Evolutionary conservation across 139 green algal genomes (phyloP).

Genomic region (Volvox africanus): DNA sequence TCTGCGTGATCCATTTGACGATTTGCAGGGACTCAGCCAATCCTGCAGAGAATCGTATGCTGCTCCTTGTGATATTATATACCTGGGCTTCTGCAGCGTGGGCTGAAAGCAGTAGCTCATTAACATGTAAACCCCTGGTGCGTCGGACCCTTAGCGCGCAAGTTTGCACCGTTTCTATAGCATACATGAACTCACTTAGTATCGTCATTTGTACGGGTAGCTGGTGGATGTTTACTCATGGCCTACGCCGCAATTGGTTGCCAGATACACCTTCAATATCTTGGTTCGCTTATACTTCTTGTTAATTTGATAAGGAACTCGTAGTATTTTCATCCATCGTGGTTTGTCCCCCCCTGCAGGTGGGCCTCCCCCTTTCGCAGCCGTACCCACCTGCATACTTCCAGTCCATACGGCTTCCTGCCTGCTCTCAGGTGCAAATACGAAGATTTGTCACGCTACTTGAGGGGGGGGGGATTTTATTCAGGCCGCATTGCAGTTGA

Average conservation of each 20-base stretch:
- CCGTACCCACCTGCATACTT: conserved; percentile 40
- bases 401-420: not conserved
- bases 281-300: not conserved
- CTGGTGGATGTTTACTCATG: not conserved
- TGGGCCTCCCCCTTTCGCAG: conserved; percentile 34
- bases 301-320: not conserved
- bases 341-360: not conserved
- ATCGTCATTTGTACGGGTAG: not conserved
- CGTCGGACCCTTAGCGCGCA: not conserved
- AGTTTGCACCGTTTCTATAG: not conserved
- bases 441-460: too few species aligned
- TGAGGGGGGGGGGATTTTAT: too few species aligned
- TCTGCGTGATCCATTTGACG: too few species aligned
- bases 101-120: not conserved
- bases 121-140: conserved; percentile 13
- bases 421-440: conserved; percentile 21
- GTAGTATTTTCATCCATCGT: not conserved
- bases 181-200: not conserved
- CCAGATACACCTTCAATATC: not conserved
- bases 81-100: not conserved
- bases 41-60: too few species aligned
- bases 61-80: not conserved
- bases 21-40: too few species aligned
- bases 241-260: not conserved
- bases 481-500: too few species aligned